Base-by-base conservation (phyloP, 768 basidiomycete species). In the Daedaleopsis nitida region DNA sequence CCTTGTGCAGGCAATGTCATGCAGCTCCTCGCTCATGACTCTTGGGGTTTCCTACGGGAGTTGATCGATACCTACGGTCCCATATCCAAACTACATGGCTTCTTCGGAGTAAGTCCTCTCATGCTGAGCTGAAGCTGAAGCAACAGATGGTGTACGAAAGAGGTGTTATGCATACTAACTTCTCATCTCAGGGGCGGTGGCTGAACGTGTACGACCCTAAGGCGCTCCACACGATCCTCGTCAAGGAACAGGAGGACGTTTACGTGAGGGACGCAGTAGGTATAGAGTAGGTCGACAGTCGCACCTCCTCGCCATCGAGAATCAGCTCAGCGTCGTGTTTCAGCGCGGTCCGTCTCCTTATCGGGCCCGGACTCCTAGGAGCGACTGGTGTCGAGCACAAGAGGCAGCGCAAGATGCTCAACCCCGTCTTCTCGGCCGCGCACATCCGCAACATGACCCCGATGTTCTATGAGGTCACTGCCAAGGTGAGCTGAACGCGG, bases 401-500 rank as follows among this genome's bases (percentile, higher is more conserved):
- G 21, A 63, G 58, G 27, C 69, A 70, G 52, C 65, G 67, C 21
- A 66, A 65, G 59, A 55, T 70, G 34, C 55, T 70, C 27, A 68
- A 66, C 42, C 67, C 67, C 6, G 60, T 68, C n/a, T 70, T 70
- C 45, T 67, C 65, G 1, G 65, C 55, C 38, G 63, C 59, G 34
- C 65, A 70, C 55, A 57, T 70, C 54, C 67, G 69, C 16, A 45
- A 62, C 5, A 52, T 68, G 61, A 62, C 60, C 12, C 67, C 69
- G 1, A 60, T 67, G 27, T 70, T 70, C 66, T 63, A 66, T 53
- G 42, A 56, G 12, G 43, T 65, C 24, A 43, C 66, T 21, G 35
- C 17, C 27, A 59, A 55, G 37, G 68, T 68, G 27, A 32, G 27
- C 27, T 32, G 27, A 7, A 32, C 3, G 3, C 27, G 27, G 27